Percentiles rank a stretch among this genome's conserved stretches.
phyloP scores from a whole-genome alignment of 2,329 filamentous ascomycete genomes.

The Trichophyton mentagrophytes region DNA sequence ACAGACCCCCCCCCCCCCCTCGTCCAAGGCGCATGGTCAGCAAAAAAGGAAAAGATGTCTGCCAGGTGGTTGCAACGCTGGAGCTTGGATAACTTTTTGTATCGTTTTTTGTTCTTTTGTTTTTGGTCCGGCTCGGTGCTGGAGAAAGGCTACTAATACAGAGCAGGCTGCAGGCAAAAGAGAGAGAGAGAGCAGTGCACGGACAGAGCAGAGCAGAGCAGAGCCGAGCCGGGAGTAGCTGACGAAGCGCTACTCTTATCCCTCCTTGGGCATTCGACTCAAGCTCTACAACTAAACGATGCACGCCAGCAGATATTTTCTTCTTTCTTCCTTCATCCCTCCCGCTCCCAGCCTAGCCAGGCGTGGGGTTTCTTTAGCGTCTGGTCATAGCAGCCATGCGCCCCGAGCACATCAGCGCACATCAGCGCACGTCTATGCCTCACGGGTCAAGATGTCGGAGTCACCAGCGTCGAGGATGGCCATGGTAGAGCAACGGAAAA shows the following conservation, averaged over 20 bases:
- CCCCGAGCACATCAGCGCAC: background rate
- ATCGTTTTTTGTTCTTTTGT: background rate
- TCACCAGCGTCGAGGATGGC: slow-evolving; percentile 93
- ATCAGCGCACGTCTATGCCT: background rate
- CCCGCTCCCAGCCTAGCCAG: too few relatives aligned
- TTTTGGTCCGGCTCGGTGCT: background rate
- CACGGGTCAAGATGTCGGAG: slow-evolving; percentile 75
- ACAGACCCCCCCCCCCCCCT: background rate
- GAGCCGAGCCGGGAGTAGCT: background rate
- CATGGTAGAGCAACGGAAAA: slow-evolving; percentile 97
- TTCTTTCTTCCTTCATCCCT: background rate
- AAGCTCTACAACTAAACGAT: background rate
- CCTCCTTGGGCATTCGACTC: too few relatives aligned
- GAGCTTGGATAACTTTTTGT: background rate
- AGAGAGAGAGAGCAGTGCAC: background rate
- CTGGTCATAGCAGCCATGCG: too few relatives aligned
- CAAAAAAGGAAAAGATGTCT: background rate
- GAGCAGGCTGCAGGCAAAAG: background rate
- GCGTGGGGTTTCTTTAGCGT: too few relatives aligned
- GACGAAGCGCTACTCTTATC: background rate
- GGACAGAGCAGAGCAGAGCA: too few relatives aligned
- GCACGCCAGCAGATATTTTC: background rate
- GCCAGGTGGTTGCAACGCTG: background rate
- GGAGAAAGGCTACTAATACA: background rate
- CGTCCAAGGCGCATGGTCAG: background rate